Conservation (phyloP, 306 rosid species). For the Styphnolobium japonicum region DNA sequence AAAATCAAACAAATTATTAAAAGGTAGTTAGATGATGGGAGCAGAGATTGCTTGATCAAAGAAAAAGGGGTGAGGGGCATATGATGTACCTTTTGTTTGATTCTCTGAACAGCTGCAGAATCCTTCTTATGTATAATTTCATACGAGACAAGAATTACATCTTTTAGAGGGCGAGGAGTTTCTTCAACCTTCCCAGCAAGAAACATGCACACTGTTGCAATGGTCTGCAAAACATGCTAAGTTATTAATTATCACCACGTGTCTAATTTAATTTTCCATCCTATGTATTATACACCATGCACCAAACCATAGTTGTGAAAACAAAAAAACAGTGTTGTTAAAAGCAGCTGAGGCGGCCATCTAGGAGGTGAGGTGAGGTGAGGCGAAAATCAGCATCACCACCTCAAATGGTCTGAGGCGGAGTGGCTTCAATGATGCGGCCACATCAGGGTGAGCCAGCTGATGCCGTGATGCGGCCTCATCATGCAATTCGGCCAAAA, state of each 20-base stretch:
- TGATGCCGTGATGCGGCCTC: too few species aligned
- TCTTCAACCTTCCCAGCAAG: slow-evolving; percentile 99
- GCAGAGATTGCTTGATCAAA: slow-evolving; percentile 14
- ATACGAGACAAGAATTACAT: slow-evolving; percentile 90
- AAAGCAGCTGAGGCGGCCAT: too few species aligned
- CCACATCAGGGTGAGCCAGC: too few species aligned
- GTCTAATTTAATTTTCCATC: slow-evolving; percentile 1
- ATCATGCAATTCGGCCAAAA: too few species aligned
- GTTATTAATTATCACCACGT: slow-evolving; percentile 17
- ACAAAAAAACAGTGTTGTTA: too few species aligned
- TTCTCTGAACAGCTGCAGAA: slow-evolving; percentile 83
- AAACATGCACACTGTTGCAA: slow-evolving; percentile 98
- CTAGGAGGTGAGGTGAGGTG: too few species aligned
- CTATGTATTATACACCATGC: not conserved
- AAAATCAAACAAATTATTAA: slow-evolving; percentile 1
- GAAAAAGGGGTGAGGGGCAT: not conserved
- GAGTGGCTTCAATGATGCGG: too few species aligned
- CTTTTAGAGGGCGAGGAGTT: slow-evolving; percentile 94
- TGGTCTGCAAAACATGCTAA: slow-evolving; percentile 65
- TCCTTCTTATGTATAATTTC: slow-evolving; percentile 93
- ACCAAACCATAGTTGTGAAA: not conserved
- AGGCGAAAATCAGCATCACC: too few species aligned
- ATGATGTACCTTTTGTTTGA: slow-evolving; percentile 80
- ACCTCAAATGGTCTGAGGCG: too few species aligned
- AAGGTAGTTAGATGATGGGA: slow-evolving; percentile 11